Evolutionary conservation across 305 asterid species (phyloP).

Genomic region (Fraxinus xanthoxyloides): DNA sequence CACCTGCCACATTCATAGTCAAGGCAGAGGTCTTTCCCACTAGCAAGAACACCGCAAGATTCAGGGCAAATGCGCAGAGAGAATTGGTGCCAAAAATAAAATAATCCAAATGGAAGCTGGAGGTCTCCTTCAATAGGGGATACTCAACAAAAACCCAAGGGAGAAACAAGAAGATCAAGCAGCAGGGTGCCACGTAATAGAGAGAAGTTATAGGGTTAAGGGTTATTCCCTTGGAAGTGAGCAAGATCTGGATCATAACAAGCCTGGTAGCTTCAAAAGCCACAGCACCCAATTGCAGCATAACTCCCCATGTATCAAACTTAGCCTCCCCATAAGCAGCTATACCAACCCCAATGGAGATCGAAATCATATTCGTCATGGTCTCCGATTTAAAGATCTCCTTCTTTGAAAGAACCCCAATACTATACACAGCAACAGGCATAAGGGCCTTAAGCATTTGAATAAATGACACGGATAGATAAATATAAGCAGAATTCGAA

Average conservation of each 20-base stretch:
- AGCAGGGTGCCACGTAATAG: constrained; percentile 56
- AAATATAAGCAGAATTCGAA: constrained; percentile 55
- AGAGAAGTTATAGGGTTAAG: constrained; percentile 58
- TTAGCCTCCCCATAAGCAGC: constrained; percentile 64
- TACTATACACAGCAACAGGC: constrained; percentile 57
- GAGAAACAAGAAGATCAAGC: constrained; percentile 44
- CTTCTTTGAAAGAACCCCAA: constrained; percentile 41
- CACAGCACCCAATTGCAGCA: constrained; percentile 52
- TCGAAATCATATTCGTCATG: constrained; percentile 56
- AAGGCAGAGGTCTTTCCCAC: constrained; percentile 63
- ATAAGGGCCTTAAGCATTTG: constrained; percentile 63
- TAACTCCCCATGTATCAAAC: constrained; percentile 52
- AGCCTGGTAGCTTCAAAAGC: constrained; percentile 56
- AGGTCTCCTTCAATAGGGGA: constrained; percentile 47
- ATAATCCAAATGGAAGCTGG: constrained; percentile 50
- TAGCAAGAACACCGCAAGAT: constrained; percentile 54
- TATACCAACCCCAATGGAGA: constrained; percentile 55
- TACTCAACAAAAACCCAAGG: constrained; percentile 55
- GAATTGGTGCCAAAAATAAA: constrained; percentile 55
- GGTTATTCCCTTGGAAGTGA: constrained; percentile 47
- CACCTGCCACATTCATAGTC: constrained; percentile 70
- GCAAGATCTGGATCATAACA: constrained; percentile 57
- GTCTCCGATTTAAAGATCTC: constrained; percentile 46
- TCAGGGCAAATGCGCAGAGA: constrained; percentile 51
- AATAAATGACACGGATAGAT: constrained; percentile 49